Conservation (phyloP, 1,284 basidiomycete species). For the Kwoniella shivajii region DNA sequence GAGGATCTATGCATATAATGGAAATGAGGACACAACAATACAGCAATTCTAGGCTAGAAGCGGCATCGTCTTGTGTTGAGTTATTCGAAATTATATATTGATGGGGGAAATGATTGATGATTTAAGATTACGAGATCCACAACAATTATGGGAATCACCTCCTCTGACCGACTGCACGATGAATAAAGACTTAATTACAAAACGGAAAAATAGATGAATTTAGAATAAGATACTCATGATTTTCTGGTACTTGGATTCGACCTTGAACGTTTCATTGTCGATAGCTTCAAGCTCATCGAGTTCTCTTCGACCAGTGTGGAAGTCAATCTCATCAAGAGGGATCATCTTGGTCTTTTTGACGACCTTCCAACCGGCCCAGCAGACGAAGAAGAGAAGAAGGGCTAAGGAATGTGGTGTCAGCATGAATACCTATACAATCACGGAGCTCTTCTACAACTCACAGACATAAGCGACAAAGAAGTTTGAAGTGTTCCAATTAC, state of each 20-base stretch:
- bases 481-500: slow-evolving; percentile 56
- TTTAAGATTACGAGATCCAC: too few species aligned
- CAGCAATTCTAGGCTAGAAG: too few species aligned
- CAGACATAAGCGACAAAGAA: slow-evolving; percentile 56
- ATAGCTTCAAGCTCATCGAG: slow-evolving; percentile 62
- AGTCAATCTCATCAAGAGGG: slow-evolving; percentile 63
- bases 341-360: slow-evolving; percentile 61
- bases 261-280: slow-evolving; percentile 37
- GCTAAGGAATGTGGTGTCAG: slow-evolving; percentile 33
- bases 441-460: slow-evolving; percentile 9
- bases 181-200: too few species aligned
- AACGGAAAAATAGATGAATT: too few species aligned
- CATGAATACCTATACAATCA: not conserved
- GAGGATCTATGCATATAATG: too few species aligned
- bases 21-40: too few species aligned
- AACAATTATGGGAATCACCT: too few species aligned
- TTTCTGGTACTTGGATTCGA: slow-evolving; percentile 28
- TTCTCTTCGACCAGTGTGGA: slow-evolving; percentile 64
- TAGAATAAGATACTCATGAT: slow-evolving; percentile 37
- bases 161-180: too few species aligned
- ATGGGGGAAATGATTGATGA: too few species aligned
- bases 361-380: slow-evolving; percentile 64
- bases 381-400: slow-evolving; percentile 64
- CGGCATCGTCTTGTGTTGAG: too few species aligned
- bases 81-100: too few species aligned